phyloP scores from a whole-genome alignment of 2,329 filamentous ascomycete genomes.

The Akanthomyces uredinophilus region DNA sequence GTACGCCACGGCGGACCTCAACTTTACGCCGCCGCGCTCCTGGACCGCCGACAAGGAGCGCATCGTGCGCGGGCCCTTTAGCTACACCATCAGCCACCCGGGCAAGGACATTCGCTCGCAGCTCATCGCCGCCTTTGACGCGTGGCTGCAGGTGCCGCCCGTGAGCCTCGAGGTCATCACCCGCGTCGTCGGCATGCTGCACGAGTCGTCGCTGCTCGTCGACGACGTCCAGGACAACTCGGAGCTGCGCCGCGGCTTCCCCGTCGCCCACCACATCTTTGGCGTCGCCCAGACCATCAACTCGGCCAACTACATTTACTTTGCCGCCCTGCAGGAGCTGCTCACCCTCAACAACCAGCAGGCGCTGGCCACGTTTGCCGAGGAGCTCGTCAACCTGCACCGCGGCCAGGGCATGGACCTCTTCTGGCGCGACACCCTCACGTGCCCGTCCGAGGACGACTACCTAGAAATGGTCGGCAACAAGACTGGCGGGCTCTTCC shows the following conservation, averaged over 20 bases:
- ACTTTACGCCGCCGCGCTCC: slow-evolving; percentile 44
- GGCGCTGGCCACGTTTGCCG: slow-evolving; percentile 67
- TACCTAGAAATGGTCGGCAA: slow-evolving; percentile 93
- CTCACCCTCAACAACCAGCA: slow-evolving; percentile 63
- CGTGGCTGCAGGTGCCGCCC: slow-evolving; percentile 69
- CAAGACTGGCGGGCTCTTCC: slow-evolving; percentile 84
- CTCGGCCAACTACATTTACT: slow-evolving; percentile 85
- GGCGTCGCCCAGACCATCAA: slow-evolving; percentile 87
- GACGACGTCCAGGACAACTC: slow-evolving; percentile 87
- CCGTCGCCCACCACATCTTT: slow-evolving; percentile 80
- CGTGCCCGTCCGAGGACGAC: slow-evolving; percentile 79
- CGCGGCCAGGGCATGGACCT: slow-evolving; percentile 87
- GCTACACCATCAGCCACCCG: slow-evolving; percentile 73
- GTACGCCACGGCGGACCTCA: slow-evolving; percentile 51
- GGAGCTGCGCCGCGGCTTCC: slow-evolving; percentile 68
- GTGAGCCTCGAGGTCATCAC: slow-evolving; percentile 70
- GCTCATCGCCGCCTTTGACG: slow-evolving; percentile 76
- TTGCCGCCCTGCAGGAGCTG: slow-evolving; percentile 70
- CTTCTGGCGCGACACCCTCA: slow-evolving; percentile 82
- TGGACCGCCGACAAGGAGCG: slow-evolving; percentile 74
- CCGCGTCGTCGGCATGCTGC: slow-evolving; percentile 76
- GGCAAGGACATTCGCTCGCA: slow-evolving; percentile 81
- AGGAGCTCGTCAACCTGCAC: slow-evolving; percentile 80
- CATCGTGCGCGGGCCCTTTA: slow-evolving; percentile 71
- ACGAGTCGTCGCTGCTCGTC: slow-evolving; percentile 76